Conservation (phyloP, 768 basidiomycete genomes). For the Tricholoma bakamatsutake region DNA sequence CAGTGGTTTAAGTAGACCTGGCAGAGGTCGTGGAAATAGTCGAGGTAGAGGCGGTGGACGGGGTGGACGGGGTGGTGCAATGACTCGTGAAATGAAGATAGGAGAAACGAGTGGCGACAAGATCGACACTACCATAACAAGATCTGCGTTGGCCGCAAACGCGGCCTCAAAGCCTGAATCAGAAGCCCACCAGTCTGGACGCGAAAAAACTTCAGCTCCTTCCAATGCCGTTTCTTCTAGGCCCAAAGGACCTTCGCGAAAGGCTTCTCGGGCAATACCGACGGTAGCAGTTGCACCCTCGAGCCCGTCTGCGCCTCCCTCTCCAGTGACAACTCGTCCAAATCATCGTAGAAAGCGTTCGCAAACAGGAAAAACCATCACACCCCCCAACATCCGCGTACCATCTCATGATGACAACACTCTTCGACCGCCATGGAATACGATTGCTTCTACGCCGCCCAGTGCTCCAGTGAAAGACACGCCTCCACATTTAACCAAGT, state of each 20-base stretch:
- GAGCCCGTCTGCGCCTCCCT: slow-evolving; percentile 11
- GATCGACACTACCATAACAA: slow-evolving; percentile 9
- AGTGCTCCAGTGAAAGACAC: slow-evolving; percentile 45
- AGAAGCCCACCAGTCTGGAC: slow-evolving; percentile 11
- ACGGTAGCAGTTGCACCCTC: slow-evolving; percentile 19
- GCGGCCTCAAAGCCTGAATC: slow-evolving; percentile 16
- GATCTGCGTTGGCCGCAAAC: slow-evolving; percentile 12
- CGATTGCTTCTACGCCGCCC: slow-evolving; percentile 27
- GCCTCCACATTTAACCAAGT: slow-evolving; percentile 49
- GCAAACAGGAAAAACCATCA: slow-evolving; percentile 27
- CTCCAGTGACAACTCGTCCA: slow-evolving; percentile 30
- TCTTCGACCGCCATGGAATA: slow-evolving; percentile 25
- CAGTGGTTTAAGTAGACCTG: slow-evolving; percentile 34
- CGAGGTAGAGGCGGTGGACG: slow-evolving; percentile 27
- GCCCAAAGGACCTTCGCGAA: slow-evolving; percentile 28
- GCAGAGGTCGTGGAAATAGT: slow-evolving; percentile 27
- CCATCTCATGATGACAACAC: slow-evolving; percentile 28
- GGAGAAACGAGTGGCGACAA: slow-evolving; percentile 18
- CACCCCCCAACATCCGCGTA: slow-evolving; percentile 25
- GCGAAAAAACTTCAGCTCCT: slow-evolving; percentile 16
- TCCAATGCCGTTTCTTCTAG: slow-evolving; percentile 18
- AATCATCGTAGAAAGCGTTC: slow-evolving; percentile 47
- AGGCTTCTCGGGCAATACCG: slow-evolving; percentile 27
- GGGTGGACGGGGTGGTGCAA: slow-evolving; percentile 25
- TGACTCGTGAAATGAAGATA: slow-evolving; percentile 14